Evolutionary conservation across 345 rosid genomes (phyloP).

Genomic region (Corchorus capsularis): DNA sequence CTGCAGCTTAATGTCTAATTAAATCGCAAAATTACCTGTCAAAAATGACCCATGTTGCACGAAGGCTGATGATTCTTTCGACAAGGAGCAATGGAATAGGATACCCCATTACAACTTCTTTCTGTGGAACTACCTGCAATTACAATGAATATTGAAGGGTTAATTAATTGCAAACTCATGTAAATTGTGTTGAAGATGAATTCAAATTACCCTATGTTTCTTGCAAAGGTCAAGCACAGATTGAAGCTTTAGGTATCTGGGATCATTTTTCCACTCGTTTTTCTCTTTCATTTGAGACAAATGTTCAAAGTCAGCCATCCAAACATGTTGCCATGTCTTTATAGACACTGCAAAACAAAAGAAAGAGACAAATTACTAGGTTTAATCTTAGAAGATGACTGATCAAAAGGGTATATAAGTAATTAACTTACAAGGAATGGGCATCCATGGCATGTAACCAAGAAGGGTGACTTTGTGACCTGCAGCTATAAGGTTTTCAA

Average conservation of each 20-base stretch:
- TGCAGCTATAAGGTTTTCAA: slow-evolving; percentile 35
- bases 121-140: slow-evolving; percentile 41
- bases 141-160: background rate
- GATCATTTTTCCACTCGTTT: slow-evolving; percentile 30
- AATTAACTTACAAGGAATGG: slow-evolving; percentile 51
- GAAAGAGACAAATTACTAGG: background rate
- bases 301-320: slow-evolving; percentile 47
- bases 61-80: slow-evolving; percentile 43
- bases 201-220: slow-evolving; percentile 34
- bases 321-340: slow-evolving; percentile 44
- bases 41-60: slow-evolving; percentile 53
- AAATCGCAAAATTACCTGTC: slow-evolving; percentile 32
- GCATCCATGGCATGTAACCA: slow-evolving; percentile 62
- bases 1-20: background rate
- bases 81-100: slow-evolving; percentile 36
- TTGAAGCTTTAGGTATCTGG: slow-evolving; percentile 45
- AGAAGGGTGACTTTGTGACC: slow-evolving; percentile 45
- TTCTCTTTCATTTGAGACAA: slow-evolving; percentile 30
- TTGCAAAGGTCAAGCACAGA: slow-evolving; percentile 44
- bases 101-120: slow-evolving; percentile 58
- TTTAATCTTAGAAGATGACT: too few relatives aligned
- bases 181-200: background rate
- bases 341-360: slow-evolving; percentile 35
- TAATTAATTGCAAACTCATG: background rate
- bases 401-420: too few relatives aligned